Conservation (phyloP, 257 asterid genomes). For the Solanum appendiculatum region DNA sequence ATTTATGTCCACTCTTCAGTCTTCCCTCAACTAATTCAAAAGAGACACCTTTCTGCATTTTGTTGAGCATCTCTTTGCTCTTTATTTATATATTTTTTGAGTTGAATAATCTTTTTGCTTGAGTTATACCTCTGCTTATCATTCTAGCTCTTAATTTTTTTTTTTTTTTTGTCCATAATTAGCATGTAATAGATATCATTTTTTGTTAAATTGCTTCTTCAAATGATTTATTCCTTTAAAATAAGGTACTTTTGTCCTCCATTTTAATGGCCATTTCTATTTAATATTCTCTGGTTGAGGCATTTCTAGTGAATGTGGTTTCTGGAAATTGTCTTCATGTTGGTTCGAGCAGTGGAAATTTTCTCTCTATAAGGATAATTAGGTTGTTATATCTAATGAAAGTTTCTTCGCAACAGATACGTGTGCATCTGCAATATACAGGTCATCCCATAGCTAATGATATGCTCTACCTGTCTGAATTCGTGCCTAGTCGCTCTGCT, state of each 20-base stretch:
- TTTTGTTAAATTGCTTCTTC: not conserved
- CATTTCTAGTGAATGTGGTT: not conserved
- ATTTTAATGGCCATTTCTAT: not conserved
- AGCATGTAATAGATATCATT: not conserved
- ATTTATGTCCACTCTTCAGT: not conserved
- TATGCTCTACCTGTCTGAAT: slow-evolving; percentile 56
- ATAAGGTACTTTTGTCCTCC: not conserved
- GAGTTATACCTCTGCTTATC: not conserved
- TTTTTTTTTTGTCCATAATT: not conserved
- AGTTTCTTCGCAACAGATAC: slow-evolving; percentile 49
- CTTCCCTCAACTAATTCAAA: not conserved
- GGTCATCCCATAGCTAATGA: slow-evolving; percentile 98
- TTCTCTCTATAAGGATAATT: not conserved
- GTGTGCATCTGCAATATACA: slow-evolving; percentile 74
- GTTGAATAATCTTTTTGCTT: not conserved
- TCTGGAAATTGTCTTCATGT: not conserved
- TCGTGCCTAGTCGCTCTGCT: slow-evolving; percentile 26
- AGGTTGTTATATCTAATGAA: not conserved
- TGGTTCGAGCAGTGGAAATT: not conserved
- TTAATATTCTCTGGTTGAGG: not conserved
- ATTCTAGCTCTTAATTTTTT: not conserved
- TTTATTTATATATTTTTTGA: not conserved
- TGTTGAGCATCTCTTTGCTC: not conserved
- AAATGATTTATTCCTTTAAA: not conserved
- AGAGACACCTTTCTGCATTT: not conserved